Base-by-base conservation (phyloP, 768 basidiomycete genomes). In the Holtermannia corniformis region DNA sequence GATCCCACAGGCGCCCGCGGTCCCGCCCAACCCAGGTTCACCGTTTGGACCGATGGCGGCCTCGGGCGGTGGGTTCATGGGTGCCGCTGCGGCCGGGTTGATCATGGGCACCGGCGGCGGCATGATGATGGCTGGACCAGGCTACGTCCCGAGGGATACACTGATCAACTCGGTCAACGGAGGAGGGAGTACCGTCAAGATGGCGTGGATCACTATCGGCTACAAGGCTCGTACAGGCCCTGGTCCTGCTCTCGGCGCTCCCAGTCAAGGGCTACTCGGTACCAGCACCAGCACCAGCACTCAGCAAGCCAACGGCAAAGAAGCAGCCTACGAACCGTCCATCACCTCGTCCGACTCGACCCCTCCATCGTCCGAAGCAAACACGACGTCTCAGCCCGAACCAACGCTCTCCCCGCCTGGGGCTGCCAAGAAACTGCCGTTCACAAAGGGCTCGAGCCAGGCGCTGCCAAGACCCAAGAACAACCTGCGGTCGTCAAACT, bases 401-500 rank as follows among this genome's bases (percentile, higher is more conserved):
- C 51, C 57, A 28, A 49, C 62, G 1, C 62, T 58, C 3, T 23
- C 55, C 12, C 63, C 58, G 2, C 58, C 52, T 25, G 52, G 40
- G 26, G 32, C 41, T 14, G 47, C 50, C 27, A 59, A 60, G 54
- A 51, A 56, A 41, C 52, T 62, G 23, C 58, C 58, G 40, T 63
- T 58, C 26, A 44, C 48, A 1, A 63, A 61, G 24, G 51, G 56
- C 3, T 25, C 52, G 11, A 27, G 45, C 12, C 50, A 25, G 20
- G 52, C 54, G n/a, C 56, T 68, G 10, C 68, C 83, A 7, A 78
- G 86, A 26, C 88, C 90, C n/a, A 92, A 87, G 70, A 87, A 88
- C 60, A 93, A 86, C 63, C 83, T 95, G 59, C 79, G 86, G 50
- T 88, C 88, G 0, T 90, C 89, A 1, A 88, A 85, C 4, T 93